phyloP scores from a whole-genome alignment of 164 flowering plant species.

The Piper betle region DNA sequence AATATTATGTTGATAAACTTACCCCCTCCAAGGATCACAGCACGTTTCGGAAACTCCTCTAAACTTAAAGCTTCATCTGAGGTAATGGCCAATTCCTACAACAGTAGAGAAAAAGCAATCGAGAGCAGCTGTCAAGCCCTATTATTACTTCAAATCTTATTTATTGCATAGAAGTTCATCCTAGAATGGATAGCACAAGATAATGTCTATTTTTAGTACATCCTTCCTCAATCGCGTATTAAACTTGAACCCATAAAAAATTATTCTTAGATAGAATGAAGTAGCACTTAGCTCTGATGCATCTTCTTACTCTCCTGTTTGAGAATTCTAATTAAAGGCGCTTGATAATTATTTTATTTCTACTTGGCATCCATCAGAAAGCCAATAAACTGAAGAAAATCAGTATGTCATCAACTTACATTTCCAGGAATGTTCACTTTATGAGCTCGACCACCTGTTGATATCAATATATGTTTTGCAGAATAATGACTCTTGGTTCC shows the following conservation, averaged over 20 bases:
- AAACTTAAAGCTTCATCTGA: constrained; percentile 98
- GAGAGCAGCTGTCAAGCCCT: not conserved
- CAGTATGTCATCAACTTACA: constrained; percentile 19
- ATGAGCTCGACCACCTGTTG: constrained; percentile 92
- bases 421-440: constrained; percentile 69
- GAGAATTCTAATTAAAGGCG: not conserved
- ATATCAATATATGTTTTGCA: constrained; percentile 82
- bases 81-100: constrained; percentile 80
- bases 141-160: not conserved
- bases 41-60: constrained; percentile 87
- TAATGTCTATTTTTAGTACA: too few species aligned
- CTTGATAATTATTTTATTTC: not conserved
- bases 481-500: constrained; percentile 68
- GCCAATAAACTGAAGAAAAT: not conserved
- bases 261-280: too few species aligned
- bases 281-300: too few species aligned
- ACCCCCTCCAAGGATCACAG: constrained; percentile 94
- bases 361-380: too few species aligned
- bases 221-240: too few species aligned
- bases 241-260: too few species aligned
- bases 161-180: too few species aligned
- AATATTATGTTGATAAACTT: constrained; percentile 1
- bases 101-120: not conserved
- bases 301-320: not conserved
- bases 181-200: too few species aligned